Evolutionary conservation across 2,329 filamentous ascomycete genomes (phyloP), one percentile per base, ranked within the genome.

Genomic region (Exophiala phaeomuriformis): DNA sequence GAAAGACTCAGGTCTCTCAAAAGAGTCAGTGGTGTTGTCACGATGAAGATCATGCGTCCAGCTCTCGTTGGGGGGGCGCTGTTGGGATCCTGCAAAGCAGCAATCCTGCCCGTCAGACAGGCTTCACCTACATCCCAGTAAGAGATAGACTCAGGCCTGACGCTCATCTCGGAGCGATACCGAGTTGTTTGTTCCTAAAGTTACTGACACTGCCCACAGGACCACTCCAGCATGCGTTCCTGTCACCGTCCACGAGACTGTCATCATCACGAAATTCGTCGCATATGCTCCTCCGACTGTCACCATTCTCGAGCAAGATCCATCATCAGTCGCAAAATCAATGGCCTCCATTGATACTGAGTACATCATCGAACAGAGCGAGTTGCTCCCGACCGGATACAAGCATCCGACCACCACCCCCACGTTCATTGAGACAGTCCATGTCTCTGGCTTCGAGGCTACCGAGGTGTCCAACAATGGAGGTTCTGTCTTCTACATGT

Each of bases 241-340:
- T 28, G 40, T 51, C 10, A 58, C 55, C 29, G 45, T 60, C 40
- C 56, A 35, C 35, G 41, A 48, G 32, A 47, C 46, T 28, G 46
- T 55, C 30, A 62, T 55, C 3, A 40, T 58, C 52, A 61, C 52
- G 28, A 30, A 52, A 12, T 53, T 52, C n/a, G 43, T 58, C 46
- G 51, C 50, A 7, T 35, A 49, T 30, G 32, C 47, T n/a, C 59
- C 57, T 45, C 45, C 52, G 10, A 57, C 53, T 5, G 53, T 59
- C 12, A 63, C 61, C 27, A 60, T 63, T 36, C 51, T 59, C 47
- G 45, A 51, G n/a, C 53, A 57, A 50, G 57, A 63, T 31, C 59
- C 59, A 12, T 41, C 41, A 32, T 55, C 57, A 12, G 43, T 59
- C 45, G 51, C 59, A 9, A 53, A 43, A 19, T 57, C 45, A 10